Base-by-base conservation (phyloP, 2,329 filamentous ascomycete genomes). In the Teratosphaeriaceae sp. region DNA sequence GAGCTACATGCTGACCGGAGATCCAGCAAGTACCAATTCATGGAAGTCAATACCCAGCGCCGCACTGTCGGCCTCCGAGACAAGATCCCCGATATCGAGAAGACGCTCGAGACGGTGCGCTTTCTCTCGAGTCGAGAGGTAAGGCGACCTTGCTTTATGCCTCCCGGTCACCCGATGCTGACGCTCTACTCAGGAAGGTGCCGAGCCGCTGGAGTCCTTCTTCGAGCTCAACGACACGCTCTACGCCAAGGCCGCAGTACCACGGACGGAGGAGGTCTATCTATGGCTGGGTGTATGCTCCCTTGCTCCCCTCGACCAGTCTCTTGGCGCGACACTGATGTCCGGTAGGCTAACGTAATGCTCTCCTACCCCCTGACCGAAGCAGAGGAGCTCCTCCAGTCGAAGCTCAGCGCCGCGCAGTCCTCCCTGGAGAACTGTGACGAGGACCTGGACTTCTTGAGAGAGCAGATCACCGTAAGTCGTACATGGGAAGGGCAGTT, bases 171-270 rank as follows among this genome's bases (percentile, higher is more conserved):
- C n/a, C n/a, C n/a, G n/a, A n/a, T n/a, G 20, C 31, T 34, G n/a
- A 34, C 15, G 20, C 6, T 7, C 11, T 12, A 12, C n/a, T 7
- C 49, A 71, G 70, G 47, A 64, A 41, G 61, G 69, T 52, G 64
- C 68, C 21, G 82, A 88, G 23, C 81, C 85, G 12, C 81, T 97
- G 54, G 84, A 95, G 65, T 90, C 90, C 22, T 94, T 86, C 1
- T 98, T 97, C 63, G 89, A 96, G 68, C 77, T 98, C 42, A 96
- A 96, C 69, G 90, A 97, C 62, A 98, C 92, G 2, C 74, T 98
- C 7, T 96, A 88, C 61, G 86, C 89, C 16, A 92, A 88, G 64
- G 92, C 92, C 11, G 76, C 80, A 34, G 80, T 97, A 43, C 80
- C 84, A 18, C 79, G 84, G 1, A 88, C 86, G 0, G 81, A 95